Evolutionary conservation across 164 flowering plant species (phyloP), one percentile per base, ranked within the genome.

Genomic region (Stephania cephalantha): DNA sequence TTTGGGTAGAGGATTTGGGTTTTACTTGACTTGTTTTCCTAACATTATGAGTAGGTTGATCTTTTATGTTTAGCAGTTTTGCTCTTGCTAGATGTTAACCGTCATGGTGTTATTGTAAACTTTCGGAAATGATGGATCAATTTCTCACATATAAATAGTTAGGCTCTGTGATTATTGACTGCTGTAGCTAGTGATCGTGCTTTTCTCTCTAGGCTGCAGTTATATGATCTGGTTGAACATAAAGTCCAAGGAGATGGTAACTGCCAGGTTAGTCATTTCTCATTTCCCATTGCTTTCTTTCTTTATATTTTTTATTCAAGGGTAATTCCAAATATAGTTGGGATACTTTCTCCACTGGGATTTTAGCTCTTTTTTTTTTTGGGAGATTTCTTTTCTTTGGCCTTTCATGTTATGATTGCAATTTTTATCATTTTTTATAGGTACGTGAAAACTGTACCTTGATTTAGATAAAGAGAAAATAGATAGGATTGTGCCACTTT

Each of bases 231-330:
- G 79, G 85, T 88, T 73, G 98, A 94, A 82, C 88, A 80, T 29
- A 90, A 86, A 83, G 85, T 94, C 68, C 86, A 87, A 80, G 97
- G 98, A 75, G 98, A 91, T 84, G 97, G 98, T 63, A 94, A 91
- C 76, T 94, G 97, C 78, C 98, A 93, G 94, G 98, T 93, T 78
- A 70, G 89, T 74, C 12, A 50, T 58, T 12, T 44, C 17, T 15
- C 20, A 58, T 35, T 35, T 58, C 5, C 13, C 9, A 44, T 64
- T 13, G 22, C 5, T 75, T 20, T 44, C 46, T 73, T 52, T 35
- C 45, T 44, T 31, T 53, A 53, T 20, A 11, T 42, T 75, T 22
- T 15, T 6, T 17, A 31, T 35, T 35, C 42, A 35, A 2, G 42
- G 42, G 42, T 35, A 35, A 35, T 35, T 35, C 42, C 2, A 35